These are phyloP conservation scores for Aspergillus fumigatiaffinis DNA, from an alignment of 2,329 filamentous ascomycete species.

Conservation along the genomic window DNA sequence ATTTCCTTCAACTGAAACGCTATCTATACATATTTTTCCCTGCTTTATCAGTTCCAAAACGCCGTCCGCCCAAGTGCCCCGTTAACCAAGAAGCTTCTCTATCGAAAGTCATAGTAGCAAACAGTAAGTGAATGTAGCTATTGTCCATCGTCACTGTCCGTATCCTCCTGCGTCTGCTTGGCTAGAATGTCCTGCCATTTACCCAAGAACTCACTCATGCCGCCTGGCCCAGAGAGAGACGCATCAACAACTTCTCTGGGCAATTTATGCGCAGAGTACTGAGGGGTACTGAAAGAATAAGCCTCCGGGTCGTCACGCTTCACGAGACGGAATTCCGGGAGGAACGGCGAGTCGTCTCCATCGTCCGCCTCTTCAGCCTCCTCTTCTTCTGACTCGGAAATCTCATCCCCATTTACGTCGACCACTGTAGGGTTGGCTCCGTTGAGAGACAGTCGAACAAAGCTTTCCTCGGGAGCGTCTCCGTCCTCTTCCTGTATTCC, in stretches of 20 bases:
- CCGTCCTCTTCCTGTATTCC: conserved; percentile 33
- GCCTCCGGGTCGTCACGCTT: conserved; percentile 82
- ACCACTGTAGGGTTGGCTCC: conserved; percentile 16
- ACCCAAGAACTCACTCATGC: conserved; percentile 74
- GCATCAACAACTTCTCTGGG: conserved; percentile 85
- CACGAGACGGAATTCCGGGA: conserved; percentile 77
- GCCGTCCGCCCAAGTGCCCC: neutral
- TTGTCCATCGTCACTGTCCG: conserved; percentile 32
- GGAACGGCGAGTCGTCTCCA: conserved; percentile 48
- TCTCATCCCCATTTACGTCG: conserved; percentile 17
- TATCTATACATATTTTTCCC: neutral
- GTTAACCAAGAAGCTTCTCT: neutral
- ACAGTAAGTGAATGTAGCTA: neutral
- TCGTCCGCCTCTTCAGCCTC: conserved; percentile 47
- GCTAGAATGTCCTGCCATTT: conserved; percentile 64
- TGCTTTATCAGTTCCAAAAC: neutral
- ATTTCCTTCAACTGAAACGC: neutral
- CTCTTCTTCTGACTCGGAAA: conserved; percentile 29
- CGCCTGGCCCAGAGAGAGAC: conserved; percentile 63
- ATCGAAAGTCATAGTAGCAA: neutral
- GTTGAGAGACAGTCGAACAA: conserved; percentile 34
- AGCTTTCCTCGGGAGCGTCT: conserved; percentile 23
- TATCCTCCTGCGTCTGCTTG: conserved; percentile 39
- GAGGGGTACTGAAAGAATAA: conserved; percentile 76
- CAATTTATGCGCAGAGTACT: conserved; percentile 93